Base-by-base conservation (phyloP, 2,329 filamentous ascomycete species). In the Fusarium dlaminii region DNA sequence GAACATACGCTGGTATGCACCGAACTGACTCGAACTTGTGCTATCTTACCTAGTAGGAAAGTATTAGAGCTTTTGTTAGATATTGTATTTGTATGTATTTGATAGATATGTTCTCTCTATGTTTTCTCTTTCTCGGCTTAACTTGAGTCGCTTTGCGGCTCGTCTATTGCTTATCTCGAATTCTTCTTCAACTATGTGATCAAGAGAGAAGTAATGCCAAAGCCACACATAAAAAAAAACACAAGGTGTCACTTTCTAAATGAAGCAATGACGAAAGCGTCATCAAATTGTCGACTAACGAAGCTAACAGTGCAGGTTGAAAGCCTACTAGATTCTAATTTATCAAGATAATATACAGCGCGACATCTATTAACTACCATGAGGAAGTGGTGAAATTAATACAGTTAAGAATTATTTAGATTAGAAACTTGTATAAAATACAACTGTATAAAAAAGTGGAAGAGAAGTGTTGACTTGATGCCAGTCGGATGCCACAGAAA, bases 401-500 rank as follows among this genome's bases (percentile, higher is more conserved):
- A 22, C 3, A 6, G 6, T 17, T 4, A 30, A 22, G 20, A 8
- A 8, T 30, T 30, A 10, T 29, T 8, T 30, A 22, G 3, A 48
- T 17, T 48, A 15, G 6, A 24, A 30, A 30, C 12, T 20, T 27
- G 20, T 11, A 30, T 17, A 17, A 4, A 11, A 6, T 4, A 8
- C 15, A 36, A 18, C 14, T 11, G 3, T 30, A 11, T n/a, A 8
- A 6, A 22, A 0, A 22, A 30, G 20, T 12, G 11, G 5, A 30
- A 22, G 27, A n/a, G 20, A 48, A 49, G 14, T n/a, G 8, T 12
- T 17, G 8, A 18, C 18, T n/a, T 18, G 3, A 10, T 18, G 15
- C 29, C 8, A 10, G 15, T 0, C 11, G 24, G 46, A n/a, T 3
- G 5, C 22, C 11, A 18, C 15, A 49, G 3, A 27, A 20, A 18